Base-by-base conservation (phyloP, 1,284 basidiomycete species). In the Ceratobasidium papillatum region DNA sequence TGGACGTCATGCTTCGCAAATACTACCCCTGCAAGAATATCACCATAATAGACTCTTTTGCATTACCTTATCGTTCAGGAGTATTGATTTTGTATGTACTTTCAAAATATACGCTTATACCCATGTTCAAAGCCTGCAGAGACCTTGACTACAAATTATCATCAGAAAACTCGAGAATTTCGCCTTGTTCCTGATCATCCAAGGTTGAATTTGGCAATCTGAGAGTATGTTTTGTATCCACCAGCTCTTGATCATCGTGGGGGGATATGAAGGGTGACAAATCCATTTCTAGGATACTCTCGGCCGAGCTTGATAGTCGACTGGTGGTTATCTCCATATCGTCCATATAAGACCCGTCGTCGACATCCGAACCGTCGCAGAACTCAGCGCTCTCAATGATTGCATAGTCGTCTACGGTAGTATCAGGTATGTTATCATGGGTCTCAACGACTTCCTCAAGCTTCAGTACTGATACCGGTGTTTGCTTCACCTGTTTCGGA, bases 1-100 rank as follows among this genome's bases (percentile, higher is more conserved):
- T 77, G 61, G 43, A 47, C 75, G 9, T 30, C 32, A 1, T 74
- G 74, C 30, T 74, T 59, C 30, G 34, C 34, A 22, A 41, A 19
- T 8, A 7, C 11, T n/a, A 22, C 36, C 17, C 3, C 59, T 22
- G n/a, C 59, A 43, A 56, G 4, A 12, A 17, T 27, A 30, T 52
- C 25, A 4, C 51, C 22, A 25, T 52, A 8, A 27, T 52, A 22
- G 25, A 27, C 51, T 14, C 7, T 19, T 19, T 3, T 49, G 17
- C n/a, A 19, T 49, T 19, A 49, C 14, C 14, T 49, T 49, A n/a
- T 49, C n/a, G n/a, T n/a, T n/a, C n/a, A n/a, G n/a, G n/a, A n/a
- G n/a, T n/a, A n/a, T n/a, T n/a, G n/a, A n/a, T n/a, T n/a, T n/a
- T 56, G 54, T 56, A 56, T 56, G 54, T 30, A 32, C 30, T 25